Percentiles rank a stretch among this genome's conserved stretches.
Conservation (phyloP, 1,139 yeast species). For the Kodamaea ohmeri region DNA sequence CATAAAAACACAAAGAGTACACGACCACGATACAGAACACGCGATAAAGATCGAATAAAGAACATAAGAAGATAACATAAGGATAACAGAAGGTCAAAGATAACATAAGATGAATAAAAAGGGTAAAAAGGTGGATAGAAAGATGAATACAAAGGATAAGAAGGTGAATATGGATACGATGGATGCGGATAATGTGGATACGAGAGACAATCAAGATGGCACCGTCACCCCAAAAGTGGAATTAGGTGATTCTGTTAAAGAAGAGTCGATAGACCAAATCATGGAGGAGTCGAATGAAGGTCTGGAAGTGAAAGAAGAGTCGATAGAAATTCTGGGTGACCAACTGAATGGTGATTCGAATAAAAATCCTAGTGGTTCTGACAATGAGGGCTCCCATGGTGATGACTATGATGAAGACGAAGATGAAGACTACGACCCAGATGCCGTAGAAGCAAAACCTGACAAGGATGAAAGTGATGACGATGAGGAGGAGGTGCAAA, state of each 20-base stretch:
- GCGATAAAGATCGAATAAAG: too few species aligned
- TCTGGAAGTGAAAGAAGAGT: too few species aligned
- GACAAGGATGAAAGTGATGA: conserved; percentile 25
- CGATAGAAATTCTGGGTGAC: too few species aligned
- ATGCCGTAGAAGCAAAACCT: conserved; percentile 22
- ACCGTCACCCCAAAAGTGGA: too few species aligned
- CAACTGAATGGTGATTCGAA: too few species aligned
- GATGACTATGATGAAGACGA: conserved; percentile 56
- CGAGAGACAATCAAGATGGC: neutral
- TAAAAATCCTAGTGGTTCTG: too few species aligned
- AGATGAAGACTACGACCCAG: conserved; percentile 63
- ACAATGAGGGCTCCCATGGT: conserved; percentile 2
- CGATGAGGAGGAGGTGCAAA: conserved; percentile 27
- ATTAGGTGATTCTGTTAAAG: neutral
- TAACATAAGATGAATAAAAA: too few species aligned
- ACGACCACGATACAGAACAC: neutral
- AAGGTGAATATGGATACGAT: neutral
- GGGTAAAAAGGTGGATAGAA: neutral
- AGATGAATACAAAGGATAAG: neutral
- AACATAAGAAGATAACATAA: too few species aligned
- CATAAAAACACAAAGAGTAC: neutral
- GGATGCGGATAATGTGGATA: neutral
- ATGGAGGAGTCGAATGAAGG: conserved; percentile 3
- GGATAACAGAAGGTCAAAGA: too few species aligned
- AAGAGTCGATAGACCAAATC: neutral